Conservation (phyloP, 805 yeast genomes). For the Ogataea paradorogensis region DNA sequence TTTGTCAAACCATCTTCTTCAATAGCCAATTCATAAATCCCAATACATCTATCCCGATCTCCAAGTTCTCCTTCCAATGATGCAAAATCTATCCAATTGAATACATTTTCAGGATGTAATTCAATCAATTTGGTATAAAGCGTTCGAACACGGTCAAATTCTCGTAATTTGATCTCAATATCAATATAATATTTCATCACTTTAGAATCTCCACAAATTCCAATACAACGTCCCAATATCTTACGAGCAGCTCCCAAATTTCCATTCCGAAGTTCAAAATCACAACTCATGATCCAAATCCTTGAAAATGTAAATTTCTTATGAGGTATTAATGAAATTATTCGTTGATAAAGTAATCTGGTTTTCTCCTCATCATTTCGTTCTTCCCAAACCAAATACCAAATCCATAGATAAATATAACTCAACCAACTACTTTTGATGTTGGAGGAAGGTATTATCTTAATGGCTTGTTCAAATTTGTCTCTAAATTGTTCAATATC, state of each 20-base stretch:
- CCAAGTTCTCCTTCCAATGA: conserved; percentile 64
- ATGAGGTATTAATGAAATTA: conserved; percentile 55
- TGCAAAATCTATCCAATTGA: conserved; percentile 63
- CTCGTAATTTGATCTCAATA: conserved; percentile 65
- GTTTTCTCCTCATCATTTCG: conserved; percentile 43
- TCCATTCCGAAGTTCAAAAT: conserved; percentile 69
- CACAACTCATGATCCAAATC: conserved; percentile 67
- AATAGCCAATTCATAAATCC: conserved; percentile 54
- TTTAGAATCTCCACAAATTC: conserved; percentile 57
- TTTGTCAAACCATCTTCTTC: conserved; percentile 17
- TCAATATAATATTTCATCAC: conserved; percentile 63
- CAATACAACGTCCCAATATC: conserved; percentile 69
- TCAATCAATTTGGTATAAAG: conserved; percentile 68
- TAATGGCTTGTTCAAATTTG: conserved; percentile 45
- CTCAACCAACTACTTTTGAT: conserved; percentile 53
- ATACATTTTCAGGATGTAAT: conserved; percentile 37
- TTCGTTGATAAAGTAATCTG: conserved; percentile 47
- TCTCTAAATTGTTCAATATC: conserved; percentile 27
- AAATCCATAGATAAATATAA: conserved; percentile 69
- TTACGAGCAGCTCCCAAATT: conserved; percentile 56
- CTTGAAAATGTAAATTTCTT: conserved; percentile 62
- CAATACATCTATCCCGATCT: conserved; percentile 67
- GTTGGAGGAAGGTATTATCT: conserved; percentile 37
- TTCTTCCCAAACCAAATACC: conserved; percentile 64
- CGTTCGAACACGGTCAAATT: conserved; percentile 76